phyloP scores from a whole-genome alignment of 139 green algal genomes.

The Trebouxia sp. region DNA sequence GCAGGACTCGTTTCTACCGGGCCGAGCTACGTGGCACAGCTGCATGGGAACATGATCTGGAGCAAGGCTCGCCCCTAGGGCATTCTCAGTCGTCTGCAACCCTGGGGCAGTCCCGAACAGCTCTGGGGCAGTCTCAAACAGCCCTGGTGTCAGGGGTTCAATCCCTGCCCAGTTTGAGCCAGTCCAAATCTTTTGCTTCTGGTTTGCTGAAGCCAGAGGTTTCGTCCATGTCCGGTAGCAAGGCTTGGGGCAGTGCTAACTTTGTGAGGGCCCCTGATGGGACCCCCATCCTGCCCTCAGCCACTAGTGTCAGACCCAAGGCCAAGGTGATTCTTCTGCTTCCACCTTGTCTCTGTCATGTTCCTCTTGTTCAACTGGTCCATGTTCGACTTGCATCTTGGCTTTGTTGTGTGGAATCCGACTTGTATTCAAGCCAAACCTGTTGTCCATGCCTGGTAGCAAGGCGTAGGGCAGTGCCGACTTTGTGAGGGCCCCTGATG shows the following conservation, averaged over 20 bases:
- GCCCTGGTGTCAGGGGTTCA: no score
- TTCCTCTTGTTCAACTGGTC: no score
- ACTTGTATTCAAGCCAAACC: no score
- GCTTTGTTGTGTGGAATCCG: no score
- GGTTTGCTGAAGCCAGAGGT: not conserved
- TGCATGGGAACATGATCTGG: slow-evolving; percentile 24
- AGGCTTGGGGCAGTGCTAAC: slow-evolving; percentile 15
- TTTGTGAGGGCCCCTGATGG: slow-evolving; percentile 23
- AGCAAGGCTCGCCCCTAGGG: not conserved
- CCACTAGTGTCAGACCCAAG: slow-evolving; percentile 17
- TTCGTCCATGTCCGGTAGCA: not conserved
- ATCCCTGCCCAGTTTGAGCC: not conserved
- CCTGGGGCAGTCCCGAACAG: not conserved
- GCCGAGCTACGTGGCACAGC: slow-evolving; percentile 56
- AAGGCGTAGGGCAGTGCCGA: not conserved
- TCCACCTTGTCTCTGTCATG: no score
- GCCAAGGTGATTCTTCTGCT: not conserved
- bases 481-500: not conserved
- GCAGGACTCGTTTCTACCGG: slow-evolving; percentile 62
- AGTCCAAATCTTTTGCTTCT: not conserved
- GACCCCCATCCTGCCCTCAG: slow-evolving; percentile 1
- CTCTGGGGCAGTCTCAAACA: not conserved
- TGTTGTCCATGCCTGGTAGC: no score
- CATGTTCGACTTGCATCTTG: no score
- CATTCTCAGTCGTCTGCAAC: not conserved